Base-by-base conservation (phyloP, 169 alveolate species). In the Plasmodium berghei region DNA sequence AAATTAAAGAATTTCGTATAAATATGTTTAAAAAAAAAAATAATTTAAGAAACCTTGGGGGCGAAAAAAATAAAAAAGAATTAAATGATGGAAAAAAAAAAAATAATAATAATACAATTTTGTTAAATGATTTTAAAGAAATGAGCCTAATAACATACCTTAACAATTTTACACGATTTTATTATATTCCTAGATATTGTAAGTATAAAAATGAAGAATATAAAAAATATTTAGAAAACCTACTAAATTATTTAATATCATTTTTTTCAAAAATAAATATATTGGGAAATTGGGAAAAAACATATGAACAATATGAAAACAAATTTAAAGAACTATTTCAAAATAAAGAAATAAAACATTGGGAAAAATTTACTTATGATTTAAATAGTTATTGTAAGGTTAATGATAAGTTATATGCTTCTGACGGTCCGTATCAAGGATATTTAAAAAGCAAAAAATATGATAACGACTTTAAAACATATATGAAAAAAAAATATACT, bases 401-500 rank as follows among this genome's bases (percentile, higher is more conserved):
- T 5, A 90, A 92, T 62, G 97, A 96, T 70, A 73, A 67, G 49
- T 87, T 96, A n/a, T 96, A 95, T 74, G 94, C 94, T n/a, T 94
- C 96, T 58, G 87, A 92, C 74, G 96, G 97, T 69, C 91, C 93
- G 40, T 80, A 85, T 56, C 85, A 94, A 87, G 77, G 98, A 10
- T 94, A 95, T 75, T 89, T 93, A 70, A 96, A 96, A 73, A 94
- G 95, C 48, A 92, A 91, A 92, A 94, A 93, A 42, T 94, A 96
- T 62, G 98, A 97, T 91, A 95, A 96, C 73, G 90, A 92, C 67
- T 97, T 98, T 28, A 97, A 97, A 86, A 96, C 95, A 56, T 98
- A 97, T 70, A 93, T 95, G 71, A 96, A 94, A 64, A 95, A 93
- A 64, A 89, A 55, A 61, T 85, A 92, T 70, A 87, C 93, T 22